Evolutionary conservation across 306 rosid species (phyloP), one percentile per base, ranked within the genome.

Genomic region (Morella rubra): DNA sequence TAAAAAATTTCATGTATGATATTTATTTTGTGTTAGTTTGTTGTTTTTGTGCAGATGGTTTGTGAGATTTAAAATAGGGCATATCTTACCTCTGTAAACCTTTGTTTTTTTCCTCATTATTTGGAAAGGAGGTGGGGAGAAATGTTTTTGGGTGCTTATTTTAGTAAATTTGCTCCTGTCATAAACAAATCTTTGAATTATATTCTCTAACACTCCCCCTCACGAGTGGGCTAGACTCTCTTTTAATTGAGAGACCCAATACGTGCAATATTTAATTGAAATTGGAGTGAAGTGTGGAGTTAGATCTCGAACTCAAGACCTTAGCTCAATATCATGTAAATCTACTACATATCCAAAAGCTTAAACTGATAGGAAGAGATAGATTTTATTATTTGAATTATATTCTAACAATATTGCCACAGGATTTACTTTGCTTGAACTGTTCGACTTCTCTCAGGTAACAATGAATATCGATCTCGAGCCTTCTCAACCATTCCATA

Each of bases 401-500:
- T 27, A 27, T 27, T 27, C 32, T 27, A 27, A 27, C 32, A 27
- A 27, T 27, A 27, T 27, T 27, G 56, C 46, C 44, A 24, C 19
- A 24, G 40, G n/a, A 74, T 74, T 69, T n/a, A 40, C 59, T 69
- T 68, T 74, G 19, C 37, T 40, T 69, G 45, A 67, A 44, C 19
- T 55, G 24, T 46, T 65, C 37, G 44, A 65, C 40, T 83, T 49
- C 73, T 65, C 59, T 24, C 83, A 87, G 90, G 83, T 77, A 13
- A 59, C 76, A 22, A 11, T 75, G 45, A 82, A 87, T 54, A 64
- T 87, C 80, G 59, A 73, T 53, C 27, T 87, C 18, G 86, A 82
- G 52, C 81, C 86, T 49, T 52, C 64, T 42, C 83, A 77, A 62
- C 49, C 83, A 24, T 82, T 84, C 73, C 44, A 61, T 53, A 47